These are phyloP conservation scores for Didymella keratinophila DNA, from an alignment of 2,329 filamentous ascomycete genomes.

Conservation along the genomic window DNA sequence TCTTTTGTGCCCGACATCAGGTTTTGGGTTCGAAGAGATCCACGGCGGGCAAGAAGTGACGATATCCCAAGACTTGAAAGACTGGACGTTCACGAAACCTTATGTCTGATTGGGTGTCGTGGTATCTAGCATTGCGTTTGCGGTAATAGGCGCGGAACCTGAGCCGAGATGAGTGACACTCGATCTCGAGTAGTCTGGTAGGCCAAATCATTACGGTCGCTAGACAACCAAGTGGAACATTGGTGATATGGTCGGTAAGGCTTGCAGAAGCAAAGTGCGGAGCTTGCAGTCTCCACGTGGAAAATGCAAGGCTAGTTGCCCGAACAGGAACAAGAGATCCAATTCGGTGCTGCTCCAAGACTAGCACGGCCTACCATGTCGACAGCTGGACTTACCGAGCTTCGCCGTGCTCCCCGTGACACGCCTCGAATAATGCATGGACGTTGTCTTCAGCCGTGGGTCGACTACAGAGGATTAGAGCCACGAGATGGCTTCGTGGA, in stretches of 20 bases:
- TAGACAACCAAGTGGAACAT: not conserved
- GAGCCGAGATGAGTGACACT: not conserved
- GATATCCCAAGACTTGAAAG: not conserved
- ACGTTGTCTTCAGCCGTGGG: slow-evolving; percentile 3
- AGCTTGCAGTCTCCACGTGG: slow-evolving; percentile 9
- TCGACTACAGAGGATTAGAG: slow-evolving; percentile 10
- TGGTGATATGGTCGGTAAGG: slow-evolving; percentile 11
- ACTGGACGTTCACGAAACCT: not conserved
- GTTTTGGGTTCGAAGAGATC: not conserved
- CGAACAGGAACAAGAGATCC: slow-evolving; percentile 3
- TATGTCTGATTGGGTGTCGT: slow-evolving; percentile 11
- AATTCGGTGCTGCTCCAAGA: slow-evolving; percentile 2
- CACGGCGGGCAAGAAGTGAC: not conserved
- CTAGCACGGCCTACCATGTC: slow-evolving; percentile 1
- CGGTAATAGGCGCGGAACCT: slow-evolving; percentile 3
- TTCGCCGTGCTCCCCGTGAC: slow-evolving; percentile 10
- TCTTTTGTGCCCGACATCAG: slow-evolving; percentile 10
- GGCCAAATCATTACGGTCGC: not conserved
- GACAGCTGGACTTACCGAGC: slow-evolving; percentile 10
- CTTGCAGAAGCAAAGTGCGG: slow-evolving; percentile 17
- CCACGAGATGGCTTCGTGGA: not conserved
- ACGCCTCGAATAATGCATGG: not conserved
- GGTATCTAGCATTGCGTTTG: slow-evolving; percentile 3
- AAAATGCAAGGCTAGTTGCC: slow-evolving; percentile 4
- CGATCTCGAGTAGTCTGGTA: not conserved